These are phyloP conservation scores for Talaromyces sp. DNA, from an alignment of 2,329 filamentous ascomycete species.

Conservation along the genomic window DNA sequence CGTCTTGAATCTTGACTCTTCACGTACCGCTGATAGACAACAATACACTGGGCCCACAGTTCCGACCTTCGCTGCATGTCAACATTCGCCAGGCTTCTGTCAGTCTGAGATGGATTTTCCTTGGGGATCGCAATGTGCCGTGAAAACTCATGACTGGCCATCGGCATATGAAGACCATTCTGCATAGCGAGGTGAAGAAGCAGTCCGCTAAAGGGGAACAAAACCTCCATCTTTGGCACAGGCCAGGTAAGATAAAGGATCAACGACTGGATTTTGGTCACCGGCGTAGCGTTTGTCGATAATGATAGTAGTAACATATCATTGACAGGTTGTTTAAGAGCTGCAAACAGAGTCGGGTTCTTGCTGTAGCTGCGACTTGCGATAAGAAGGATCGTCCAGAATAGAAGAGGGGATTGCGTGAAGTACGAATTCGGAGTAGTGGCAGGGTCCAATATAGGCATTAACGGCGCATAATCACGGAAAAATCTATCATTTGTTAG, in stretches of 20 bases:
- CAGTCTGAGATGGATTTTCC: neutral
- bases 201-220: constrained; percentile 32
- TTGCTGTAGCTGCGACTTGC: constrained; percentile 31
- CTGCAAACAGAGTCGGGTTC: constrained; percentile 34
- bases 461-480: constrained; percentile 30
- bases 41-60: constrained; percentile 36
- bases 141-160: constrained; percentile 39
- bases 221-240: constrained; percentile 32
- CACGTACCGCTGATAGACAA: constrained; percentile 35
- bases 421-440: constrained; percentile 69
- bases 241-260: constrained; percentile 38
- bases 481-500: constrained; percentile 27
- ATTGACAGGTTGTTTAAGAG: constrained; percentile 27
- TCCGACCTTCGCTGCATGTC: constrained; percentile 34
- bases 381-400: constrained; percentile 62
- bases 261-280: constrained; percentile 33
- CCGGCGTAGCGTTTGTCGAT: constrained; percentile 22
- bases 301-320: constrained; percentile 34
- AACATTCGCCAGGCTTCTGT: constrained; percentile 23
- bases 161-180: constrained; percentile 38
- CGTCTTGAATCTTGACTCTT: neutral
- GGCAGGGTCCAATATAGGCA: constrained; percentile 37
- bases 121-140: constrained; percentile 22
- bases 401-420: constrained; percentile 71
- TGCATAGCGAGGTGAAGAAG: constrained; percentile 40